Base-by-base conservation (phyloP, 805 yeast genomes). In the Candida pini region DNA sequence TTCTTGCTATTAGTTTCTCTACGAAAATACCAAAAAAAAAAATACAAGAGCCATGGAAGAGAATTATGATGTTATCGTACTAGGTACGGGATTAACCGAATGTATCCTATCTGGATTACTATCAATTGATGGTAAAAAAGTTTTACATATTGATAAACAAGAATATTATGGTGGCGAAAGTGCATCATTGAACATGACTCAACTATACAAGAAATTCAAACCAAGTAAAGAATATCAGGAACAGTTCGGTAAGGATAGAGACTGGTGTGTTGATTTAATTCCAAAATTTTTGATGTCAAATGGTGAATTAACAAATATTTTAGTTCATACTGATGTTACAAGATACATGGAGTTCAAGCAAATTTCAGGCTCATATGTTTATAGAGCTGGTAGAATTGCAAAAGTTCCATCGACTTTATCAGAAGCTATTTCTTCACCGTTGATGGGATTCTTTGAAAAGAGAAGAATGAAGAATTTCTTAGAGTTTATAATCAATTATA, bases 41-140 rank as follows among this genome's bases (percentile, higher is more conserved):
- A n/a, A 22, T 22, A 22, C 25, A 12, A 12, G 25, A 22, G 30
- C 12, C 48, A 87, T 92, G 96, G 97, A 92, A 64, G 96, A 89
- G 63, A 77, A 85, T 46, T 92, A 89, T 76, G 98, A 92, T 68
- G 96, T 90, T 41, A 90, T 92, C 49, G 97, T 90, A 18, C 72
- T 90, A 40, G 98, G 97, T 76, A 40, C 63, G 8, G 98, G 98
- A n/a, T 73, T 92, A 45, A 90, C 97, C 30, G 98, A 92, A 62
- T 92, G 98, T 67, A 82, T 92, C 40, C 73, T 92, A 29, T 87
- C 96, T 1, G 98, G 98, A 3, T 64, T 92, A 34, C 71, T 92
- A 30, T 87, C 97, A 8, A 96, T 90, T n/a, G 97, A 92, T 54
- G 97, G 97, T 43, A 90, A 92, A 69, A 92, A 92, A 56, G 97